Evolutionary conservation across 2,329 filamentous ascomycete species (phyloP).

Genomic region (Sordariomycetes sp.): DNA sequence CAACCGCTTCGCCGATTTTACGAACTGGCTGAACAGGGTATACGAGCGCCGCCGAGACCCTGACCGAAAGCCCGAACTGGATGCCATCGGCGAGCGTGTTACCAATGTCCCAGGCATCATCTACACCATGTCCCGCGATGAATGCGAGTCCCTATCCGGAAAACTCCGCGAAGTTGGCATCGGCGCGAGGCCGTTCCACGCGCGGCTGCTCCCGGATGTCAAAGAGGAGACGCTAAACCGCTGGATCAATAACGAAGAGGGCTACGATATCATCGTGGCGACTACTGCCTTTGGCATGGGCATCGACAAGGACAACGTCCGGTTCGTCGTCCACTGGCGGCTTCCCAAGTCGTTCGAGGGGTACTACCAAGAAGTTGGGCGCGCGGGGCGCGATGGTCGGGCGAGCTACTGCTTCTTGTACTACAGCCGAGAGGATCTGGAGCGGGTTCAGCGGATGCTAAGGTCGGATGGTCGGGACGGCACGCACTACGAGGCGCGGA

Average conservation of each 20-base stretch:
- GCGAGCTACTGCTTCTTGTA: slow-evolving; percentile 81
- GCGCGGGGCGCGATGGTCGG: slow-evolving; percentile 80
- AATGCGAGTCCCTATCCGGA: slow-evolving; percentile 58
- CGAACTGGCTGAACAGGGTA: slow-evolving; percentile 63
- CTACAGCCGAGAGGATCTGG: slow-evolving; percentile 77
- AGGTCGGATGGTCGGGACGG: slow-evolving; percentile 19
- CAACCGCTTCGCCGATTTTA: slow-evolving; percentile 57
- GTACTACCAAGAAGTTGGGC: slow-evolving; percentile 90
- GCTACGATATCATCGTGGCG: slow-evolving; percentile 86
- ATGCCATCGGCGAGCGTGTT: slow-evolving; percentile 34
- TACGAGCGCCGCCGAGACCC: slow-evolving; percentile 53
- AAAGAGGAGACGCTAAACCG: slow-evolving; percentile 59
- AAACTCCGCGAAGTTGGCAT: slow-evolving; percentile 55
- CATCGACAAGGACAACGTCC: slow-evolving; percentile 89
- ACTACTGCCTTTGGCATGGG: slow-evolving; percentile 98
- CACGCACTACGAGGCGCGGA: slow-evolving; percentile 26
- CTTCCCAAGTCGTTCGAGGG: slow-evolving; percentile 90
- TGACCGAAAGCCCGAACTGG: slow-evolving; percentile 45
- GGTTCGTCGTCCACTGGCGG: slow-evolving; percentile 91
- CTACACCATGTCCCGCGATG: slow-evolving; percentile 62
- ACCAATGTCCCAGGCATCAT: slow-evolving; percentile 66
- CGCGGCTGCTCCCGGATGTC: slow-evolving; percentile 50
- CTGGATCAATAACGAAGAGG: slow-evolving; percentile 60
- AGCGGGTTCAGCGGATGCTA: slow-evolving; percentile 51
- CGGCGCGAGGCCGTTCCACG: slow-evolving; percentile 61